A percentile compares a stretch with the other conserved stretches of the same genome.
Evolutionary conservation across 2,329 filamentous ascomycete species (phyloP).

Genomic region (Scedosporium apiospermum): DNA sequence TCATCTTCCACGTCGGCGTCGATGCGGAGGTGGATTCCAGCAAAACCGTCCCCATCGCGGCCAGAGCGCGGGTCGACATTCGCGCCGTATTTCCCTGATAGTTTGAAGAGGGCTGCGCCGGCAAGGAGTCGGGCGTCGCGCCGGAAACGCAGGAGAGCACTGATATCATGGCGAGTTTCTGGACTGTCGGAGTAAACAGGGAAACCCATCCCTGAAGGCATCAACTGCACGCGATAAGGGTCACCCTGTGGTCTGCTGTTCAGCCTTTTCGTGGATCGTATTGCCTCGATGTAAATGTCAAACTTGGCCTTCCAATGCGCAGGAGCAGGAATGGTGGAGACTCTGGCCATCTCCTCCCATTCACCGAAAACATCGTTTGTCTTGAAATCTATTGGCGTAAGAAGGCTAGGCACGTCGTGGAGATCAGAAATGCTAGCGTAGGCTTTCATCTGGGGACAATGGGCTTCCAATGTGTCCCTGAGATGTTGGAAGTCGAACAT

Average conservation of each 20-base stretch:
- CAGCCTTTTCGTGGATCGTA: slow-evolving; percentile 14
- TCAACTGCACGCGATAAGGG: slow-evolving; percentile 23
- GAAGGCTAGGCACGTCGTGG: slow-evolving; percentile 20
- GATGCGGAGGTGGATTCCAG: slow-evolving; percentile 26
- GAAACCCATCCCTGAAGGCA: slow-evolving; percentile 19
- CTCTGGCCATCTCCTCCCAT: slow-evolving; percentile 9
- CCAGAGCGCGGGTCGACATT: slow-evolving; percentile 16
- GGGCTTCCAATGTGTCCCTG: slow-evolving; percentile 15
- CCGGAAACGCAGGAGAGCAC: slow-evolving; percentile 26
- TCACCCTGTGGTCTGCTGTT: slow-evolving; percentile 13
- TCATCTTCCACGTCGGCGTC: slow-evolving; percentile 18
- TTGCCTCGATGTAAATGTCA: slow-evolving; percentile 15
- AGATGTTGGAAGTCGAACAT: slow-evolving; percentile 25
- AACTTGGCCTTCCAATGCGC: slow-evolving; percentile 14
- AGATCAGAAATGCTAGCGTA: slow-evolving; percentile 24
- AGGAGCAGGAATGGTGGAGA: slow-evolving; percentile 17
- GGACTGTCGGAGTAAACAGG: slow-evolving; percentile 20
- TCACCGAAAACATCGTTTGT: slow-evolving; percentile 13
- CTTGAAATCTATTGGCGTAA: slow-evolving; percentile 15
- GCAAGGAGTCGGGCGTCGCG: slow-evolving; percentile 23
- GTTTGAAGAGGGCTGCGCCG: slow-evolving; percentile 22
- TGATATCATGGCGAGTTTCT: slow-evolving; percentile 23
- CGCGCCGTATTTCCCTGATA: slow-evolving; percentile 18
- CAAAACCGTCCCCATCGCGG: slow-evolving; percentile 16
- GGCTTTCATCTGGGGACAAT: slow-evolving; percentile 27